Base-by-base conservation (phyloP, 495 filamentous ascomycete genomes). In the Astrothelium subdiscretum region DNA sequence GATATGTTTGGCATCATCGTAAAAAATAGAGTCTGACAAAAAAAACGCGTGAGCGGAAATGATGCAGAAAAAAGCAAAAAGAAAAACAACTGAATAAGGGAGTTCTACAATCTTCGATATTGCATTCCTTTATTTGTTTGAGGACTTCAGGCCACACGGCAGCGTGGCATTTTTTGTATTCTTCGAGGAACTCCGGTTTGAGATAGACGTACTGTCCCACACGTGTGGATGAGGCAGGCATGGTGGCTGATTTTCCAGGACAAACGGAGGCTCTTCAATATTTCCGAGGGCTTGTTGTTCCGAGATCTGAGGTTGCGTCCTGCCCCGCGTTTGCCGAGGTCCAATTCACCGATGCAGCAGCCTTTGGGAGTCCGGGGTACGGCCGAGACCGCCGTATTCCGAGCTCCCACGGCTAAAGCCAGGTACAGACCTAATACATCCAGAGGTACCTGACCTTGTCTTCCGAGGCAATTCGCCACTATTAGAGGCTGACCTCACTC, bases 101-200 rank as follows among this genome's bases (percentile, higher is more conserved):
- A 24, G 1, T 69, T 78, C 29, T 76, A 87, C 86, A 90, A 67
- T 90, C 88, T 42, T 74, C 72, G 62, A 92, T 91, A 66, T 86
- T 85, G 70, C 82, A 87, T 48, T 84, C 81, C 67, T 82, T 81
- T 68, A 92, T 89, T 72, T 87, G 83, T 71, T 82, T 76, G 59
- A 88, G 71, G 2, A 91, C 85, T 65, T 87, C 85, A 1, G 86
- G 87, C 87, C 87, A 91, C 0, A 88, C 86, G 12, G 79, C 78
- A 2, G 81, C 82, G 64, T 90, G 88, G 61, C 82, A 83, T 72
- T 86, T 78, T 68, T 89, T 91, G 73, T 91, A 91, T 57, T 81
- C 78, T 22, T 78, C 78, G 15, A 84, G 71, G 52, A 72, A 81
- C 48, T 84, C 82, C 29, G 83, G 80, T 71, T 87, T 87, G 40